Base-by-base conservation (phyloP, 306 rosid genomes). In the Cucumis hystrix region DNA sequence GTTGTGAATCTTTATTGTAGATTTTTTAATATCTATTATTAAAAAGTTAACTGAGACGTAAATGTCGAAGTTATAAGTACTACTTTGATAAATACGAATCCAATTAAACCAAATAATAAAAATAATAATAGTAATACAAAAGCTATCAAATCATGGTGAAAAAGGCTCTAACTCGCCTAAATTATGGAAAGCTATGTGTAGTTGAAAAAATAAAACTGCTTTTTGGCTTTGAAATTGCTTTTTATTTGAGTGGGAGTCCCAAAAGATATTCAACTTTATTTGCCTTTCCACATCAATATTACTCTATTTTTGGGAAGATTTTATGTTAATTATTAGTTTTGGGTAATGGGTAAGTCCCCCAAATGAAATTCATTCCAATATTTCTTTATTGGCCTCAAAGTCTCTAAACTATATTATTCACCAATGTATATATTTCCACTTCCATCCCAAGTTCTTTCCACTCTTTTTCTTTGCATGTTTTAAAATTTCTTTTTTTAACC, bases 251-350 rank as follows among this genome's bases (percentile, higher is more conserved):
- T 62, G n/a, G 41, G 11, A 28, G 6, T 30, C 4, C 20, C 41
- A 62, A 62, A 62, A 62, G 58, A 25, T 23, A 16, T 20, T 47
- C 45, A 30, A 33, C 18, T 74, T 30, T 28, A 30, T 16, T 43
- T 16, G 21, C 43, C 17, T 37, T 9, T 49, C 16, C 63, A 60
- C 51, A 45, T 74, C 71, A 62, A 9, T 28, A 28, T 25, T 55
- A 35, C 55, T 84, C 88, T 71, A 82, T 83, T 84, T 47, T 33
- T 6, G 47, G 70, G 45, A 35, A 64, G 43, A 64, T 16, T 40
- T 64, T 64, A 64, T 17, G 70, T 17, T 64, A 16, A 3, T 35
- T 63, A 28, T 28, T 28, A 23, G 17, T 4, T 35, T 10, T 3
- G 9, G 43, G 45, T 9, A 33, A 33, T 33, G 37, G 37, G 37